phyloP scores from a whole-genome alignment of 2,329 filamentous ascomycete species.

The Colletotrichum coccodes region DNA sequence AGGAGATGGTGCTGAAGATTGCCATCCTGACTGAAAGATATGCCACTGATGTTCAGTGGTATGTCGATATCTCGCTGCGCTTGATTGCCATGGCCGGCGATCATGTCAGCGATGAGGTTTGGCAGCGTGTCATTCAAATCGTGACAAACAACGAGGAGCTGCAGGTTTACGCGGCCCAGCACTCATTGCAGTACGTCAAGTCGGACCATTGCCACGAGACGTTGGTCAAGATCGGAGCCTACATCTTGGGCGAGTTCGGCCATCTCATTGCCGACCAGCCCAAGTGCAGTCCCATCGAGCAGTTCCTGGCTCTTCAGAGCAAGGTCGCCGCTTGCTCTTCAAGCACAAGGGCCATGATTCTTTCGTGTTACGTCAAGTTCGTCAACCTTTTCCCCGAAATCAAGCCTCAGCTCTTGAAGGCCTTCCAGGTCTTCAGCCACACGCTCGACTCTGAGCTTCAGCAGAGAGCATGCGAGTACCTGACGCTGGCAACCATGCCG shows the following conservation, averaged over 20 bases:
- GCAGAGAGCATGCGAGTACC: slow-evolving; percentile 95
- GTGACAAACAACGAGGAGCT: slow-evolving; percentile 99
- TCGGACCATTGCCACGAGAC: slow-evolving; percentile 96
- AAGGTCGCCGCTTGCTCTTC: slow-evolving; percentile 92
- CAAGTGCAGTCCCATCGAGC: slow-evolving; percentile 95
- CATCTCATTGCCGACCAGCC: slow-evolving; percentile 93
- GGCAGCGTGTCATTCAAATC: slow-evolving; percentile 98
- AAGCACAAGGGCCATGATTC: slow-evolving; percentile 89
- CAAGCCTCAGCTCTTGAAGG: slow-evolving; percentile 90
- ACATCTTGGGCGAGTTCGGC: slow-evolving; percentile 95
- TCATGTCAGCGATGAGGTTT: slow-evolving; percentile 98
- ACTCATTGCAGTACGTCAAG: slow-evolving; percentile 92
- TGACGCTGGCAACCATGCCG: slow-evolving; percentile 84
- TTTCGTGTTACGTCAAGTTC: slow-evolving; percentile 97
- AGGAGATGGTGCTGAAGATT: slow-evolving; percentile 99
- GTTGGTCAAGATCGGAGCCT: slow-evolving; percentile 95
- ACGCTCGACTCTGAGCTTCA: slow-evolving; percentile 95
- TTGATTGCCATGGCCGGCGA: slow-evolving; percentile 97
- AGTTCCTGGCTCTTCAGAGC: slow-evolving; percentile 89
- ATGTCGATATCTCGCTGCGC: slow-evolving; percentile 95
- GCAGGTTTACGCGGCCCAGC: slow-evolving; percentile 95
- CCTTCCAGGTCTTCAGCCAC: slow-evolving; percentile 93
- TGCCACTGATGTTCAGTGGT: slow-evolving; percentile 98
- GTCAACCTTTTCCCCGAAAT: slow-evolving; percentile 99
- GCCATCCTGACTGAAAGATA: slow-evolving; percentile 99